Evolutionary conservation across 306 rosid genomes (phyloP).

Genomic region (Castanospermum australe): DNA sequence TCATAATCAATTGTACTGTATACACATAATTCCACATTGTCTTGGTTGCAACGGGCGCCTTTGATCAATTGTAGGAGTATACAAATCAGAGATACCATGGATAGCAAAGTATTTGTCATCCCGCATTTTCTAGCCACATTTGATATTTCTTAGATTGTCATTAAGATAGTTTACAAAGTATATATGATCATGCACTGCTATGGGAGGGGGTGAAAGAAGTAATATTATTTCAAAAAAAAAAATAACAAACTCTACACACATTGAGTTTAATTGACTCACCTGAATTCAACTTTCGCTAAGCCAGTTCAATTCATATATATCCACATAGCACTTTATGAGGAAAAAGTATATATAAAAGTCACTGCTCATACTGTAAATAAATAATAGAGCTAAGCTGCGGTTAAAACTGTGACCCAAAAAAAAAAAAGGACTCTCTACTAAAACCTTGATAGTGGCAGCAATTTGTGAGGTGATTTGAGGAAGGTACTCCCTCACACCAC

Average conservation of each 20-base stretch:
- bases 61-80: neutral
- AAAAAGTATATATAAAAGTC: neutral
- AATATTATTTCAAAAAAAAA: too few relatives aligned
- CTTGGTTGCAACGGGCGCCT: neutral
- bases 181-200: neutral
- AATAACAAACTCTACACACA: too few relatives aligned
- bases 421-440: neutral
- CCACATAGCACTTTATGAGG: too few relatives aligned
- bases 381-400: neutral
- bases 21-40: neutral
- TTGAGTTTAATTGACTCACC: too few relatives aligned
- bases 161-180: too few relatives aligned
- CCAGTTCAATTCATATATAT: neutral
- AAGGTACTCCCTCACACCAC: slow-evolving; percentile 49
- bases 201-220: too few relatives aligned
- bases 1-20: neutral
- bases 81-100: neutral
- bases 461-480: slow-evolving; percentile 72
- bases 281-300: neutral
- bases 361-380: neutral
- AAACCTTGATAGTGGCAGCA: slow-evolving; percentile 62
- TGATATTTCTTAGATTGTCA: neutral
- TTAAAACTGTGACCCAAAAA: neutral
- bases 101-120: neutral
- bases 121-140: neutral